Evolutionary conservation across 2,329 filamentous ascomycete genomes (phyloP), one percentile per base, ranked within the genome.

Genomic region (Orbilia blumenaviensis): DNA sequence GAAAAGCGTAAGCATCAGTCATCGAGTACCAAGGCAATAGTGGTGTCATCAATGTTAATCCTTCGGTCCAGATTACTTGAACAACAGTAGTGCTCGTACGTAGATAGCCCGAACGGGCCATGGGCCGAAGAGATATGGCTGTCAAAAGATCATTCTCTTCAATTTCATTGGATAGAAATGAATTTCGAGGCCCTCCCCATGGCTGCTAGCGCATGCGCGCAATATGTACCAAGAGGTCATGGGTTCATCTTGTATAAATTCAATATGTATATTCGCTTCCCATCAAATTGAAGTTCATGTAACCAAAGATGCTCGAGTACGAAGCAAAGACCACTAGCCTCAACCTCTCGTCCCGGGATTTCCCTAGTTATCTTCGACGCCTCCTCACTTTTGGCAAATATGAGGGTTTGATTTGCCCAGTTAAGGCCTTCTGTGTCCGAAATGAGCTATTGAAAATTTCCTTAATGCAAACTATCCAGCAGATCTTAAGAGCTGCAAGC

Each of bases 341-440:
- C 23, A 29, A 23, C 32, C 16, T 44, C 18, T 34, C 50, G 66
- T 63, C 46, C 50, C 66, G 36, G 46, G 48, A 52, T 73, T 50
- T 18, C 38, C 23, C 27, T 60, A 34, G 41, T 52, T 44, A 12
- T 36, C 29, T 16, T 32, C 46, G 48, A 50, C 44, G 44, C 52
- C 52, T 66, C 38, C 52, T 74, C 62, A 64, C 36, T 76, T 76
- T 76, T 76, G 72, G 72, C 72, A 69, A 76, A 76, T 76, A 68
- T 68, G 29, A 23, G 9, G 25, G 56, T 58, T 75, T 68, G 44
- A 67, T 64, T 69, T 76, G 72, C 50, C 63, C 58, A 64, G 69
- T 69, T 60, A 66, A 69, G 64, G 46, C 46, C 58, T 21, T 60
- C 63, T 69, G 34, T 69, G 72, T 50, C 72, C 64, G 60, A 76